Evolutionary conservation across 1,284 basidiomycete genomes (phyloP).

Genomic region (Malassezia obtusa): DNA sequence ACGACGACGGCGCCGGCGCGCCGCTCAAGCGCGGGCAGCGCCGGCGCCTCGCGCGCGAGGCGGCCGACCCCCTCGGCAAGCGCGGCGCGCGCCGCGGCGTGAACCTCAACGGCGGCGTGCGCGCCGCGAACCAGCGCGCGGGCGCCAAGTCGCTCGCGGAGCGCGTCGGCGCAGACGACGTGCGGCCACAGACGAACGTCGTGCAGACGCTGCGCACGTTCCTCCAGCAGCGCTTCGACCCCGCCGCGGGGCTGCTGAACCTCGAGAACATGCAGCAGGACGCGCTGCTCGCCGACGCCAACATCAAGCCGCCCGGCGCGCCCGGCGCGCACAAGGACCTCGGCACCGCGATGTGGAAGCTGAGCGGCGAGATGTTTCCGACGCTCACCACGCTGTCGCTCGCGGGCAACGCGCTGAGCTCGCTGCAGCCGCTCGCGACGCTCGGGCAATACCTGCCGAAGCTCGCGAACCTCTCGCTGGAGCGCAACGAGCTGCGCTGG

Average conservation of each 20-base stretch:
- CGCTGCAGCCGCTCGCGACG: slow-evolving; percentile 16
- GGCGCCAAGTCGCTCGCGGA: not conserved
- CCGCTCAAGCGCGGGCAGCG: slow-evolving; percentile 6
- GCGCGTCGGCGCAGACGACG: slow-evolving; percentile 1
- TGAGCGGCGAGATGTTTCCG: slow-evolving; percentile 61
- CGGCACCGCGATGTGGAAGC: slow-evolving; percentile 73
- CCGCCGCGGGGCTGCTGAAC: slow-evolving; percentile 58
- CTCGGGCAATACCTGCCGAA: slow-evolving; percentile 52
- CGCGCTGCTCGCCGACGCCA: slow-evolving; percentile 59
- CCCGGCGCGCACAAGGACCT: slow-evolving; percentile 58
- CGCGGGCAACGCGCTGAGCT: slow-evolving; percentile 42
- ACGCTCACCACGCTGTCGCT: slow-evolving; percentile 34
- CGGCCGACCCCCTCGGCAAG: slow-evolving; percentile 3
- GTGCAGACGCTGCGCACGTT: slow-evolving; percentile 53
- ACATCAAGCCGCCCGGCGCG: slow-evolving; percentile 59
- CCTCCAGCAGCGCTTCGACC: slow-evolving; percentile 21
- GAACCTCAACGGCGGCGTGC: slow-evolving; percentile 11
- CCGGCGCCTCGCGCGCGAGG: slow-evolving; percentile 9
- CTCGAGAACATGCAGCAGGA: slow-evolving; percentile 63
- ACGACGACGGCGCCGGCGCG: slow-evolving; percentile 5
- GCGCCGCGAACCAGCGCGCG: slow-evolving; percentile 9
- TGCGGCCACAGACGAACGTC: slow-evolving; percentile 34
- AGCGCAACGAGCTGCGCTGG: slow-evolving; percentile 50
- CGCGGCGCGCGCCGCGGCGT: not conserved
- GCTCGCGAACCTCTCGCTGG: slow-evolving; percentile 62